Percentiles rank a stretch among this genome's conserved stretches.
These are phyloP conservation scores for Pythium insidiosum DNA, from an alignment of 352 stramenopile genomes.

Conservation along the genomic window DNA sequence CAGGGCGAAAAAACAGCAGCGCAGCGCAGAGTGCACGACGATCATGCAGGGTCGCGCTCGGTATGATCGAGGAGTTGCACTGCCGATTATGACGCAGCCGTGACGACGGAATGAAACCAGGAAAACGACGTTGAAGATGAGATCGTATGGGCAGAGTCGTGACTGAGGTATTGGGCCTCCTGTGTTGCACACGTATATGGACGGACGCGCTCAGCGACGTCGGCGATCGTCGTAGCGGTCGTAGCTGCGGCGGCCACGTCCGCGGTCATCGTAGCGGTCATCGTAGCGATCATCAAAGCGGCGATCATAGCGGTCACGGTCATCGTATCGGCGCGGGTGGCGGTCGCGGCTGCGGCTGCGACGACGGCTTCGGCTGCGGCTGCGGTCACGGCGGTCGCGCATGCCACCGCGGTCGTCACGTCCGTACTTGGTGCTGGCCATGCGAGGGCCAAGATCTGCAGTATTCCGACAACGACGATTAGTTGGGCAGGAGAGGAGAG, in stretches of 20 bases:
- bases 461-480: too few relatives aligned
- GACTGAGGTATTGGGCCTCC: too few relatives aligned
- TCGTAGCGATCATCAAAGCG: conserved; percentile 42
- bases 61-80: too few relatives aligned
- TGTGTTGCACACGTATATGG: too few relatives aligned
- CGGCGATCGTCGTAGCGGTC: conserved; percentile 33
- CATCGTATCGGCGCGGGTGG: conserved; percentile 25
- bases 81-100: too few relatives aligned
- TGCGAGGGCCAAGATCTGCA: conserved; percentile 59
- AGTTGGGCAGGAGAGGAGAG: too few relatives aligned
- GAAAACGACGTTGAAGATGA: too few relatives aligned
- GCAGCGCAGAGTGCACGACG: too few relatives aligned
- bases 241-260: conserved; percentile 17
- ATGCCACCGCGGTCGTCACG: conserved; percentile 8
- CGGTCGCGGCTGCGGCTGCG: conserved; percentile 38
- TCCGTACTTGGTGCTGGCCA: conserved; percentile 72
- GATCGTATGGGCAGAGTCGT: too few relatives aligned
- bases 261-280: conserved; percentile 41
- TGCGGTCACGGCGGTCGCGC: conserved; percentile 18
- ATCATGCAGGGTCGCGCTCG: too few relatives aligned
- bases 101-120: too few relatives aligned
- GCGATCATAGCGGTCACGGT: conserved; percentile 33
- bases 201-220: conserved; percentile 17
- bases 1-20: too few relatives aligned
- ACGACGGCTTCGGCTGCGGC: conserved; percentile 28